Evolutionary conservation across 805 yeast genomes (phyloP).

Genomic region (Pichia heedii): DNA sequence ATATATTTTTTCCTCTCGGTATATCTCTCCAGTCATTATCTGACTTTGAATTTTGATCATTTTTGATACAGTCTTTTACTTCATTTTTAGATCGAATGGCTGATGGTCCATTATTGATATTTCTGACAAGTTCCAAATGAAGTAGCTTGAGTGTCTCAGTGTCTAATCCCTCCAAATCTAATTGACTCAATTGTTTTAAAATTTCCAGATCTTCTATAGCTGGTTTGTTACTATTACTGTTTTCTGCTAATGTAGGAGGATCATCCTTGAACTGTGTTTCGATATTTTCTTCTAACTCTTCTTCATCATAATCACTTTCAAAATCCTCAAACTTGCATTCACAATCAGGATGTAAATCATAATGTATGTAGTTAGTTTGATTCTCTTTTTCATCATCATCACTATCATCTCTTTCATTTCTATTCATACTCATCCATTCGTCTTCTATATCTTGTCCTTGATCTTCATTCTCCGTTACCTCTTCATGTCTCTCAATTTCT

Average conservation of each 20-base stretch:
- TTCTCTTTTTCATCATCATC: slow-evolving; percentile 5
- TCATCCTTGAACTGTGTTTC: slow-evolving; percentile 9
- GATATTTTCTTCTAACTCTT: slow-evolving; percentile 15
- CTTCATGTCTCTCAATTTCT: slow-evolving; percentile 15
- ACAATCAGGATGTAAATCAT: slow-evolving; percentile 30
- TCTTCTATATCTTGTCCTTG: slow-evolving; percentile 7
- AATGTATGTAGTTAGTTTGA: slow-evolving; percentile 5
- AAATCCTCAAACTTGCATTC: slow-evolving; percentile 23
- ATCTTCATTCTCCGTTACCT: slow-evolving; percentile 20
- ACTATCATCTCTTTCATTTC: not conserved
- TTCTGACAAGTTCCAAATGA: slow-evolving; percentile 4
- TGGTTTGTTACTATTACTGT: slow-evolving; percentile 5
- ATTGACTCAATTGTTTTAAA: not conserved
- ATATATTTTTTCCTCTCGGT: slow-evolving; percentile 49
- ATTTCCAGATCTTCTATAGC: not conserved
- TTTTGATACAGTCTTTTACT: slow-evolving; percentile 33
- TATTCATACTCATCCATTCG: not conserved
- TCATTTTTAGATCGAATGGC: slow-evolving; percentile 30
- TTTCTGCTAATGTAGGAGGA: slow-evolving; percentile 6
- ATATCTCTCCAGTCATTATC: slow-evolving; percentile 71
- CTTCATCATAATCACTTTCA: slow-evolving; percentile 14
- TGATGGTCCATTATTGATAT: slow-evolving; percentile 14
- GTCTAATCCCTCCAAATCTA: slow-evolving; percentile 2
- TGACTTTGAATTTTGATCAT: slow-evolving; percentile 33
- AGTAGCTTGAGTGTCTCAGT: not conserved